Evolutionary conservation across 176 grass and related monocot species (phyloP).

Genomic region (Dactylis glomerata): DNA sequence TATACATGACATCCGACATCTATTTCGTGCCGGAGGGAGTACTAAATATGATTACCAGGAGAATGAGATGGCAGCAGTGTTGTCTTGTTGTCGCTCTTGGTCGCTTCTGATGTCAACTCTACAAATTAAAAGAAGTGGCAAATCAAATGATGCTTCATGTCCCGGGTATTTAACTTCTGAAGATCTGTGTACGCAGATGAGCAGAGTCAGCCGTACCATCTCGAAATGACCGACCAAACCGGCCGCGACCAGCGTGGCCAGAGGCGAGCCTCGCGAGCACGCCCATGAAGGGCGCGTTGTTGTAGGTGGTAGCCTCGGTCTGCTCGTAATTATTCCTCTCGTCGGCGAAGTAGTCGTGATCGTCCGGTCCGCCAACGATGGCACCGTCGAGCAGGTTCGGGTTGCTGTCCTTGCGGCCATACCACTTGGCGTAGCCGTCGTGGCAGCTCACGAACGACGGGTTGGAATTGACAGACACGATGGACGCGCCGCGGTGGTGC

Average conservation of each 20-base stretch:
- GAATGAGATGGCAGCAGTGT: constrained; percentile 19
- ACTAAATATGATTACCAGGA: constrained; percentile 52
- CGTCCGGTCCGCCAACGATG: constrained; percentile 68
- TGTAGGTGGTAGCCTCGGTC: constrained; percentile 86
- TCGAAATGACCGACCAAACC: constrained; percentile 36
- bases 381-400: constrained; percentile 86
- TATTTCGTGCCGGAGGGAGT: too few relatives aligned
- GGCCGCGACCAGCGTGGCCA: constrained; percentile 19
- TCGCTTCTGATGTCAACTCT: constrained; percentile 2
- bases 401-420: constrained; percentile 42
- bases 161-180: not conserved
- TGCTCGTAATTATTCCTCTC: constrained; percentile 82
- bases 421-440: constrained; percentile 59
- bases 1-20: too few relatives aligned
- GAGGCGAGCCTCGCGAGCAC: constrained; percentile 65
- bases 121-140: constrained; percentile 12
- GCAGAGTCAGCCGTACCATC: constrained; percentile 16
- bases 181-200: not conserved
- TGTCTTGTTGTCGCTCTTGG: constrained; percentile 38
- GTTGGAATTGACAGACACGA: constrained; percentile 58
- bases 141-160: not conserved
- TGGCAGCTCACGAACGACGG: constrained; percentile 66
- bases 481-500: constrained; percentile 83
- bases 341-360: constrained; percentile 68
- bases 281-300: constrained; percentile 80